These are phyloP conservation scores for Metarhizium robertsii DNA, from an alignment of 2,329 filamentous ascomycete species.

Conservation along the genomic window DNA sequence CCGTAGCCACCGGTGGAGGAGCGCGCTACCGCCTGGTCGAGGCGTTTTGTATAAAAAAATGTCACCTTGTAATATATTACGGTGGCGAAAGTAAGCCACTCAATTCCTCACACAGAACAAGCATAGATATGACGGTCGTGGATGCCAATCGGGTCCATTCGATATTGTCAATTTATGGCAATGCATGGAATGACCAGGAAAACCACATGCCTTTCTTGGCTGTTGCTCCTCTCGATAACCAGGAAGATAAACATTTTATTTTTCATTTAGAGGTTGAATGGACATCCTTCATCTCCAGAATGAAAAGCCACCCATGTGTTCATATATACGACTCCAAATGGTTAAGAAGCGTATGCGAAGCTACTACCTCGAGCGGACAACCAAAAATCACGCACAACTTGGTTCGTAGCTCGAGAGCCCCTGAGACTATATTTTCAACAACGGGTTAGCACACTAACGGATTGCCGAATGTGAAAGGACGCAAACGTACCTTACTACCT, in stretches of 20 bases:
- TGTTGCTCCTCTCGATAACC: too few relatives aligned
- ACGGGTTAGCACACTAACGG: not conserved
- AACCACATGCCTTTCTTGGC: too few relatives aligned
- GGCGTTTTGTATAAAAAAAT: not conserved
- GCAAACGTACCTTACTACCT: slow-evolving; percentile 45
- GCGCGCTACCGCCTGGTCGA: not conserved
- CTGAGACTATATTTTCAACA: slow-evolving; percentile 40
- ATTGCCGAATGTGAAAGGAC: not conserved
- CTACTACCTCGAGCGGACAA: slow-evolving; percentile 53
- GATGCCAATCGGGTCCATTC: too few relatives aligned
- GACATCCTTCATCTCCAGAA: not conserved
- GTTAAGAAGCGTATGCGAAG: slow-evolving; percentile 50
- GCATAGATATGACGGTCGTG: too few relatives aligned
- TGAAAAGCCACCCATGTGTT: not conserved
- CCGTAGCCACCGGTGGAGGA: not conserved
- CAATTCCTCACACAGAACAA: too few relatives aligned
- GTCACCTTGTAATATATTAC: not conserved
- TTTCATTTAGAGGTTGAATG: not conserved
- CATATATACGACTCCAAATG: not conserved
- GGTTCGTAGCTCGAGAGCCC: slow-evolving; percentile 54
- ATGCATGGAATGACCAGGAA: too few relatives aligned
- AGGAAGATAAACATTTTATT: not conserved
- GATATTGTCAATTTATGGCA: too few relatives aligned
- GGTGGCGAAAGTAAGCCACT: not conserved
- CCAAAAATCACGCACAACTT: slow-evolving; percentile 65